Conservation (phyloP, 257 asterid species). For the Solanum neorickii region DNA sequence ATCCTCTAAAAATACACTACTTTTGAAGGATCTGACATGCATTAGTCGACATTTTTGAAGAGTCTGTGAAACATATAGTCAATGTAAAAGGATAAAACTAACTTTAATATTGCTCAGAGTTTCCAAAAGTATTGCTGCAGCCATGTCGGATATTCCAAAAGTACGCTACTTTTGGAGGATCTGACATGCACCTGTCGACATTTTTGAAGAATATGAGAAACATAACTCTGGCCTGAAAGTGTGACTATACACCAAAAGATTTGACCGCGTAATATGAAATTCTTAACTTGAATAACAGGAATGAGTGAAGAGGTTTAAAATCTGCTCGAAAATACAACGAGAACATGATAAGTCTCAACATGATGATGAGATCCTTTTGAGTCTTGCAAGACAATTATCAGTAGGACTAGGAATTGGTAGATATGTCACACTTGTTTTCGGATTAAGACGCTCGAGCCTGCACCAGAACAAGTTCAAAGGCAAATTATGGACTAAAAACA, state of each 20-base stretch:
- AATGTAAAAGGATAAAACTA: too few relatives aligned
- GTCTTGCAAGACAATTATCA: not conserved
- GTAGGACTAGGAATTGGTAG: not conserved
- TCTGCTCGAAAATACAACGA: not conserved
- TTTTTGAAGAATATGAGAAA: not conserved
- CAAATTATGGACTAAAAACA: not conserved
- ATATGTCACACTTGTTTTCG: not conserved
- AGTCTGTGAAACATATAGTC: not conserved
- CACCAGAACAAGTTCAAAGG: not conserved
- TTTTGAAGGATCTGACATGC: not conserved
- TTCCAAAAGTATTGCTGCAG: not conserved
- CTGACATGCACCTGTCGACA: not conserved
- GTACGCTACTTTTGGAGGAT: not conserved
- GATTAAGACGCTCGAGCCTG: not conserved
- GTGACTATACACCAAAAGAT: not conserved
- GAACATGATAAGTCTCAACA: not conserved
- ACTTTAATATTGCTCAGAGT: not conserved
- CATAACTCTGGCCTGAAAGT: not conserved
- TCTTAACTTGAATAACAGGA: not conserved
- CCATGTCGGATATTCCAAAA: not conserved
- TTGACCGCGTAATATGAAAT: not conserved
- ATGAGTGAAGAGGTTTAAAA: not conserved
- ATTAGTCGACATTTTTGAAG: not conserved
- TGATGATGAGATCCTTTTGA: not conserved
- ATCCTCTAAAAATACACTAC: not conserved